Evolutionary conservation across 371 early-diverging fungal genomes (phyloP), one percentile per base, ranked within the genome.

Genomic region (Mortierella sp.): DNA sequence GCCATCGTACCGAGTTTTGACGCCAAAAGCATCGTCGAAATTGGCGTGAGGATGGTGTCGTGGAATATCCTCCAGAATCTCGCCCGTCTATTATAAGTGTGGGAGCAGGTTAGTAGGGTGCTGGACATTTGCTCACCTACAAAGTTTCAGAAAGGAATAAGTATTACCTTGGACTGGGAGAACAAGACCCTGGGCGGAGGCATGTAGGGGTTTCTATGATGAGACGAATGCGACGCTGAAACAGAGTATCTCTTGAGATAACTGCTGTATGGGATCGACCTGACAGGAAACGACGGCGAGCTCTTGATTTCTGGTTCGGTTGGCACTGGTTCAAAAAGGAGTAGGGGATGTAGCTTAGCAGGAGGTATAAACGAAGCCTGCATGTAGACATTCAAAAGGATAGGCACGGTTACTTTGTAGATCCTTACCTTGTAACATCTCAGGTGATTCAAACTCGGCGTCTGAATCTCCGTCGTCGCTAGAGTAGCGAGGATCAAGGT

Each of bases 191-290:
- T 82, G 3, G 93, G 90, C 1, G 94, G 93, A 7, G 92, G 91
- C 18, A 93, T 81, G 75, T 88, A 93, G 1, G 93, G 90, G 43
- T 83, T 86, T 2, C 80, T 75, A 56, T 76, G 63, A 18, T 56
- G 68, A 0, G 75, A 74, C 5, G 83, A 75, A 29, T 86, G 81
- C 21, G 88, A 83, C n/a, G 89, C 76, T 29, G 88, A 82, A n/a
- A 92, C 85, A 41, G 87, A 81, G 75, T 90, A 94, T 41, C 94
- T 79, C 70, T 91, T 90, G 11, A 95, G 89, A 68, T 94, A 95
- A 43, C 89, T 90, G 58, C 94, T 93, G 71, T 95, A 95, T 8
- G 94, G 94, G 82, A 95, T 95, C 10, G 95, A 94, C 44, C 91
- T 90, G 38, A 93, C 90, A 14, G 79, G 80, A 14, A 75, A 75